Evolutionary conservation across 2,329 filamentous ascomycete genomes (phyloP).

Genomic region (Penicillium digitatum): DNA sequence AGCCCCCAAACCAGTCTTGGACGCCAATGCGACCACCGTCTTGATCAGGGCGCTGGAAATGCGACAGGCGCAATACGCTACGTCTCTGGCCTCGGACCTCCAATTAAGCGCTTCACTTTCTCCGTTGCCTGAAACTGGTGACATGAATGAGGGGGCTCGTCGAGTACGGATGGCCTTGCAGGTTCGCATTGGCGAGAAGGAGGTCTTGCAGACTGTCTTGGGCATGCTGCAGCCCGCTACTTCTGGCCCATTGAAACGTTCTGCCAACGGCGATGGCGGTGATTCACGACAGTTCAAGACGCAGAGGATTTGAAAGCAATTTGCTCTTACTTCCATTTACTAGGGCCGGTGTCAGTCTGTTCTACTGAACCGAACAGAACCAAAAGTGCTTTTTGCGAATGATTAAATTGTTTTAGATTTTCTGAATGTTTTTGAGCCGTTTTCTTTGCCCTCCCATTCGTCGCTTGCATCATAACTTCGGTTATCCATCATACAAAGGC

Average conservation of each 20-base stretch:
- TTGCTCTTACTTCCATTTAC: background rate
- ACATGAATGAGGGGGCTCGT: constrained; percentile 34
- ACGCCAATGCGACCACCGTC: constrained; percentile 29
- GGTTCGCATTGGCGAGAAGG: constrained; percentile 70
- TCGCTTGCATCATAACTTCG: constrained; percentile 37
- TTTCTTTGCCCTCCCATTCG: constrained; percentile 21
- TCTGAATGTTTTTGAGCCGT: constrained; percentile 27
- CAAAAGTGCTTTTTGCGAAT: constrained; percentile 20
- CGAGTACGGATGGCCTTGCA: constrained; percentile 58
- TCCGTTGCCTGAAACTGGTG: constrained; percentile 28
- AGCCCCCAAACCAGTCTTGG: constrained; percentile 34
- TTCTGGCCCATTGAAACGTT: constrained; percentile 30
- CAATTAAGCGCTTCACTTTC: constrained; percentile 37
- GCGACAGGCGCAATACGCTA: constrained; percentile 49
- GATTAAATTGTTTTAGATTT: constrained; percentile 31
- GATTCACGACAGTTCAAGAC: constrained; percentile 30
- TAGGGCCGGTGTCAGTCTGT: background rate
- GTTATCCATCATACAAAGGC: constrained; percentile 36
- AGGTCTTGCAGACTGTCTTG: constrained; percentile 57
- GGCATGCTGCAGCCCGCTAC: constrained; percentile 31
- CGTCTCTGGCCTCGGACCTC: constrained; percentile 51
- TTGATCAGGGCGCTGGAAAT: constrained; percentile 34
- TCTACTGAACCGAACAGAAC: constrained; percentile 9
- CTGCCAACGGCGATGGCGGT: constrained; percentile 22
- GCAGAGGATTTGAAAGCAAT: constrained; percentile 20